Base-by-base conservation (phyloP, 176 grass and related monocot species). In the Phragmites australis region DNA sequence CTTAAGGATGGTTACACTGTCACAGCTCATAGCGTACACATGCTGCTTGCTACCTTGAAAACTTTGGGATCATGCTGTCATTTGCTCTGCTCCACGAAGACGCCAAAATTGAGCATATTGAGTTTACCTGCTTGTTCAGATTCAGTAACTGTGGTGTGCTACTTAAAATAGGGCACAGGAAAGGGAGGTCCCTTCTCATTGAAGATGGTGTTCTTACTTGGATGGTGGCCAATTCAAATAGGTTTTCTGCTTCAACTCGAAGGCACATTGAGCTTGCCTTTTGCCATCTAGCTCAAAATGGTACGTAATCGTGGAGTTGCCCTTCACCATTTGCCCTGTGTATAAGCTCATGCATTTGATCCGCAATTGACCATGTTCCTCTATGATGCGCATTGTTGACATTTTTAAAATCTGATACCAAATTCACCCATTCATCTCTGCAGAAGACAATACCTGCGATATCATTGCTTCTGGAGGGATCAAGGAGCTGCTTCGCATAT, bases 271-370 rank as follows among this genome's bases (percentile, higher is more conserved):
- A 98, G 81, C 90, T 98, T 66, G 88, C 92, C 1, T 87, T 98
- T 83, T 98, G 92, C 69, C 86, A 98, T 86, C 79, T 98, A 78
- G 90, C 95, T 84, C 95, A 98, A 88, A 98, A 98, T 59, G 92
- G 92, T 98, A 86, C 0, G 42, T 80, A 31, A 54, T 49, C 41
- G 6, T 21, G 15, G 44, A 55, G 31, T 45, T 67, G 44, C 12
- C 19, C 19, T 67, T 45, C 19, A 26, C 15, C 27, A 31, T 70
- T 46, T 46, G 34, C 5, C 18, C 21, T 48, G 0, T 70, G 13
- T 54, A 59, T 42, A 45, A 55, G 49, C 18, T 61, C 25, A 65
- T 56, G 59, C 16, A 37, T 45, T 49, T 61, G 41, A 66, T 59
- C 9, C 7, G 21, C 31, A 40, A 84, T 78, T 6, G 21, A 27